Conservation (phyloP, 2,329 filamentous ascomycete species). For the Trichoderma polysporum region DNA sequence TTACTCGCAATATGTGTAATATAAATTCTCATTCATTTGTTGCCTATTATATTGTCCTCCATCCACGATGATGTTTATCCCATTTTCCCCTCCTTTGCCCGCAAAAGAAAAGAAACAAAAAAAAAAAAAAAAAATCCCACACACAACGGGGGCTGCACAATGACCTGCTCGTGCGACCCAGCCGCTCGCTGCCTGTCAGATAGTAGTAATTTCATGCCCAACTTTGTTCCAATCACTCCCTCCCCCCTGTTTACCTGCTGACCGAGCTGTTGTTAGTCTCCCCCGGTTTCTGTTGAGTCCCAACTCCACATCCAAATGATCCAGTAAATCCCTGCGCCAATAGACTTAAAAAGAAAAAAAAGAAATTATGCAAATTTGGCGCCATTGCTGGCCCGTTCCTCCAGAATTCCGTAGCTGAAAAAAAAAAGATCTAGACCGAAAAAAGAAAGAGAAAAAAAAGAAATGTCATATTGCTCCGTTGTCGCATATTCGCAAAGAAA, state of each 20-base stretch:
- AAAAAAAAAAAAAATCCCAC: background rate
- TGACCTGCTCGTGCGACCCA: conserved; percentile 8
- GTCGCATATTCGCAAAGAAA: conserved; percentile 8
- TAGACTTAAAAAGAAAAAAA: background rate
- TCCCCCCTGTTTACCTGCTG: conserved; percentile 3
- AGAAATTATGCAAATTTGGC: conserved; percentile 13
- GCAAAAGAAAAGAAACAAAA: background rate
- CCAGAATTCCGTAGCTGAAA: conserved; percentile 1
- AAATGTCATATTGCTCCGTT: background rate
- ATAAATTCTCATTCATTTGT: background rate
- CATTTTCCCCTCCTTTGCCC: background rate
- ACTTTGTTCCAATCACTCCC: background rate
- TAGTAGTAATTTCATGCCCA: conserved; percentile 11
- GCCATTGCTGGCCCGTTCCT: conserved; percentile 20
- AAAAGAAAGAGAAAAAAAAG: background rate
- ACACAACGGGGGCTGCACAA: background rate
- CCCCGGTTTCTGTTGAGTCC: conserved; percentile 8
- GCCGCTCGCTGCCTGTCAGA: conserved; percentile 3
- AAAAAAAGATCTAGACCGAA: conserved; percentile 11
- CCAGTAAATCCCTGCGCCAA: conserved; percentile 12
- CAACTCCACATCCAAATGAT: conserved; percentile 16
- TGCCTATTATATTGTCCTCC: background rate
- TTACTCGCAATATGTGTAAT: background rate
- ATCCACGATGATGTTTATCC: background rate
- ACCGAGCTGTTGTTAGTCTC: conserved; percentile 16